Base-by-base conservation (phyloP, 2,329 filamentous ascomycete genomes). In the Phyllosticta citriasiana region DNA sequence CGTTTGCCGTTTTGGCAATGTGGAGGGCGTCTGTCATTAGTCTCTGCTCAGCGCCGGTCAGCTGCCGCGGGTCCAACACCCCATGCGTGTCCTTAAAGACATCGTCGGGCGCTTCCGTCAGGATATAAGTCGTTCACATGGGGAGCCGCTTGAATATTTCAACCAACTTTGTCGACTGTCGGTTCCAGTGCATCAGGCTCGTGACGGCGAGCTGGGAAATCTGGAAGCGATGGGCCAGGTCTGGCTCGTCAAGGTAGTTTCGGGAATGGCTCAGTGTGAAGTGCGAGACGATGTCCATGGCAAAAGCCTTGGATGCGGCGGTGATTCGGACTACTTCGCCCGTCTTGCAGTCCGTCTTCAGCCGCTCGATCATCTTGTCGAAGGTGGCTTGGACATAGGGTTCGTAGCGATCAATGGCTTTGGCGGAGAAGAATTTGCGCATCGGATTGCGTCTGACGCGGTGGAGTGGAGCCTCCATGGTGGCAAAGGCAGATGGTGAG, bases 381-480 rank as follows among this genome's bases (percentile, higher is more conserved):
- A 61, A 55, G n/a, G 56, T 40, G 16, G 51, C 35, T n/a, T 65
- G 63, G 3, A 66, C 26, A 6, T 56, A 33, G 2, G 63, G 59
- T 12, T 62, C 60, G 16, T 63, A 55, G 12, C 55, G 24, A 12
- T 30, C 50, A 24, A 65, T 57, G 5, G 63, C 54, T n/a, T 47
- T 33, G 14, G 35, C 51, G 12, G 57, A 62, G 63, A 66, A 65
- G 60, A 62, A 62, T 19, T 57, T 59, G 26, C 24, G 57, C 33
- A 64, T 50, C 10, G 60, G 63, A 22, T 35, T 57, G 19, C 62
- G 62, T 61, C 58, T 56, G 25, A 64, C 52, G 10, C 67, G 67
- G 58, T 74, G 71, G 16, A 63, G 57, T 6, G 55, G 24, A 24
- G 35, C 22, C 8, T 25, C 24, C 2, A 53, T 50, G 16, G 61